Conservation (phyloP, 192 early-diverging fungal species). For the Chytriomyces hyalinus region DNA sequence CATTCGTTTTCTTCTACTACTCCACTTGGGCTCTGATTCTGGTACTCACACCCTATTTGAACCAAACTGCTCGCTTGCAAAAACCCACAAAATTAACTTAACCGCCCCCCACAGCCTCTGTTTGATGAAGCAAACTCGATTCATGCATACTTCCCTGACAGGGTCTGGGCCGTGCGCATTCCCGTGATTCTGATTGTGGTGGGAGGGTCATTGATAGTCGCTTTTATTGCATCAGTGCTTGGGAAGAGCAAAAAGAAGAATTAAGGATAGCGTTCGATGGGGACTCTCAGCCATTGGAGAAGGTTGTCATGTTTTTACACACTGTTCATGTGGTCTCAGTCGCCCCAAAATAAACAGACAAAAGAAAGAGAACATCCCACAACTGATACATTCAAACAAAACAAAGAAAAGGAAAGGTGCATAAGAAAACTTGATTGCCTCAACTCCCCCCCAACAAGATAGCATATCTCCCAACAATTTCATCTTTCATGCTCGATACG, state of each 20-base stretch:
- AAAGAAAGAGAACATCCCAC: no score
- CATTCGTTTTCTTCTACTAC: constrained; percentile 85
- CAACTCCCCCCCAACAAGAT: no score
- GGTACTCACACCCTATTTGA: constrained; percentile 50
- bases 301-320: not conserved
- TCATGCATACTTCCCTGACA: constrained; percentile 78
- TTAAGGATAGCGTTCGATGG: constrained; percentile 20
- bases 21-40: constrained; percentile 88
- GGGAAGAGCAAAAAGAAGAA: constrained; percentile 78
- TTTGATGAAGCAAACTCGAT: constrained; percentile 77
- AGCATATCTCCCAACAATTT: no score
- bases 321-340: no score
- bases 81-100: not conserved
- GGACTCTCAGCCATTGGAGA: not conserved
- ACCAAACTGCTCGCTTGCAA: not conserved
- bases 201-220: constrained; percentile 74
- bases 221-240: constrained; percentile 85
- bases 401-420: no score
- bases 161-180: constrained; percentile 84
- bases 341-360: no score
- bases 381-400: no score
- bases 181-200: constrained; percentile 82
- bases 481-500: constrained; percentile 18
- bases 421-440: no score
- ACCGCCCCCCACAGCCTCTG: constrained; percentile 66